Evolutionary conservation across 1,139 yeast genomes (phyloP).

Genomic region (Debaryomyces psychrophilus): DNA sequence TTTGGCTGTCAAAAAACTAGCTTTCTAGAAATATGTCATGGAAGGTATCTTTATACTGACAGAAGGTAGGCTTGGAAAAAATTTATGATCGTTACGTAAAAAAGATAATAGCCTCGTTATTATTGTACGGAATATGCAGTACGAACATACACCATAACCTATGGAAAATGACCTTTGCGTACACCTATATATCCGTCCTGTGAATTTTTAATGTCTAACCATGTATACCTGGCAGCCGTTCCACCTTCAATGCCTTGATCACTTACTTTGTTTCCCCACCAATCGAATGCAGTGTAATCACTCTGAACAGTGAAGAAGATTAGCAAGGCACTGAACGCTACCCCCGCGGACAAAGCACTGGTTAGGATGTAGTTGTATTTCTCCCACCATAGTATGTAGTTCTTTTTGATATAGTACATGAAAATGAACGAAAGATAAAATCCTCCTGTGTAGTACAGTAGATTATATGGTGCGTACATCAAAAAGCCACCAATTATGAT

Average conservation of each 20-base stretch:
- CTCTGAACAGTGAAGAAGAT: constrained; percentile 61
- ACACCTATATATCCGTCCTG: constrained; percentile 51
- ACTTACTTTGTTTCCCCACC: constrained; percentile 64
- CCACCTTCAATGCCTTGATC: constrained; percentile 53
- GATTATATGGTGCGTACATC: constrained; percentile 56
- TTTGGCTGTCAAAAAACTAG: no score
- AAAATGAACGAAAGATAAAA: constrained; percentile 50
- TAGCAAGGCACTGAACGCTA: constrained; percentile 57
- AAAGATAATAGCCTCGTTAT: neutral
- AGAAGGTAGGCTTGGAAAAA: neutral
- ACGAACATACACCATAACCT: neutral
- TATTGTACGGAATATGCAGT: neutral
- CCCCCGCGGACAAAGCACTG: constrained; percentile 61
- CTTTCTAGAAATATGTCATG: neutral
- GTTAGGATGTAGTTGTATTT: constrained; percentile 65
- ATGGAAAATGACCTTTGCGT: constrained; percentile 43
- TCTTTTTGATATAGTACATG: constrained; percentile 54
- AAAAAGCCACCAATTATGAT: constrained; percentile 50
- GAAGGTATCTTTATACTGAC: neutral
- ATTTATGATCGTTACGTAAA: neutral
- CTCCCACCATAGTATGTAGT: constrained; percentile 62
- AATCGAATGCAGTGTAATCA: constrained; percentile 38
- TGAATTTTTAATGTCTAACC: constrained; percentile 39
- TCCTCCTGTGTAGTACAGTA: constrained; percentile 58
- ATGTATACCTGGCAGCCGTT: constrained; percentile 24